phyloP scores from a whole-genome alignment of 768 basidiomycete species.

The Lentinula sp. region DNA sequence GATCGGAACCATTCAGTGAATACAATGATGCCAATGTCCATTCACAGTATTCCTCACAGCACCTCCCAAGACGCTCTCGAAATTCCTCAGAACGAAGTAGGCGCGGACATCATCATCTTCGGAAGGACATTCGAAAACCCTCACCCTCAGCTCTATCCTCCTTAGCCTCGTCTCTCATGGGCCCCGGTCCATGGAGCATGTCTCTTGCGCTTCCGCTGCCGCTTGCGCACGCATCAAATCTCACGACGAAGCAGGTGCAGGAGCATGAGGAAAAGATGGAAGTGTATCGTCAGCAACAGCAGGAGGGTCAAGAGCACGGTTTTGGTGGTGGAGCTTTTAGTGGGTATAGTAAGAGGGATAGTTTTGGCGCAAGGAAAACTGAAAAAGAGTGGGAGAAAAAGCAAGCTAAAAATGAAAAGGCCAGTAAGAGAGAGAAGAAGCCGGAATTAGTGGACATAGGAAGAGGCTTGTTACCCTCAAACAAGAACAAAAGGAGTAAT shows the following conservation, averaged over 20 bases:
- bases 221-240: constrained; percentile 35
- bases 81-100: no score
- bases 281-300: not conserved
- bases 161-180: constrained; percentile 55
- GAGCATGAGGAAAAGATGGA: not conserved
- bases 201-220: constrained; percentile 68
- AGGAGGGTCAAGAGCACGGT: not conserved
- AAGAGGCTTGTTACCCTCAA: constrained; percentile 62
- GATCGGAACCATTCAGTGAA: not conserved
- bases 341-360: not conserved
- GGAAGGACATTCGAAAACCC: not conserved
- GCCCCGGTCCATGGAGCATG: constrained; percentile 85
- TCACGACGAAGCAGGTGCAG: not conserved
- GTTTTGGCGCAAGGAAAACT: not conserved
- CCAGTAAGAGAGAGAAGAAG: not conserved
- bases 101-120: not conserved
- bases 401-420: not conserved
- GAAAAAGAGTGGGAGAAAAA: not conserved
- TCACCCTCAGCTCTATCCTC: constrained; percentile 39
- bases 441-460: constrained; percentile 5
- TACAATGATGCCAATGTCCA: no score
- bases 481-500: constrained; percentile 70
- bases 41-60: no score
- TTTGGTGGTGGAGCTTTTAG: not conserved
- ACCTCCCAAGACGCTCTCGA: no score